phyloP scores from a whole-genome alignment of 2,329 filamentous ascomycete genomes.

The Fusarium globosum region DNA sequence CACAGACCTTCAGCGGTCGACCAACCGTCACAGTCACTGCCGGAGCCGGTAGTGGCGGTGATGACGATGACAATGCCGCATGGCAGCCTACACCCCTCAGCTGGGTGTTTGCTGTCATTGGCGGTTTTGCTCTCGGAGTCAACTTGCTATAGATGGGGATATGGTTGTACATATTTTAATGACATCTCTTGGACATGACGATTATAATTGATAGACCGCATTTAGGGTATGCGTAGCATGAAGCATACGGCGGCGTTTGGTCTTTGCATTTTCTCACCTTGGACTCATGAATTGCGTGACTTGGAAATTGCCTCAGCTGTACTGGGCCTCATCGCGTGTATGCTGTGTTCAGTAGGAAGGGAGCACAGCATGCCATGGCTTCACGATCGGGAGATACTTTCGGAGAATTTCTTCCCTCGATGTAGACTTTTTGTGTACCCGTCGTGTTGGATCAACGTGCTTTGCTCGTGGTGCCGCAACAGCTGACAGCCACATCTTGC shows the following conservation, averaged over 20 bases:
- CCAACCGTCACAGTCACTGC: conserved; percentile 39
- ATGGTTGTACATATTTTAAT: conserved; percentile 31
- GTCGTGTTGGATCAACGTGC: neutral
- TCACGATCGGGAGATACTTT: neutral
- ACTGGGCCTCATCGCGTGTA: neutral
- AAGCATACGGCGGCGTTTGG: conserved; percentile 34
- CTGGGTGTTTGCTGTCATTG: conserved; percentile 33
- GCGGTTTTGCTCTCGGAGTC: conserved; percentile 38
- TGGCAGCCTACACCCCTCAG: conserved; percentile 27
- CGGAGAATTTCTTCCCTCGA: neutral
- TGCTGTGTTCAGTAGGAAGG: neutral
- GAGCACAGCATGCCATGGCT: neutral
- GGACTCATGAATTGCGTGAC: neutral
- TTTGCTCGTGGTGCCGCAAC: neutral
- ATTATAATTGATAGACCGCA: conserved; percentile 29
- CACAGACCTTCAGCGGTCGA: conserved; percentile 37
- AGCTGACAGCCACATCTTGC: neutral
- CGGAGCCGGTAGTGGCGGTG: conserved; percentile 3
- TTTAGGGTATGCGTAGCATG: neutral
- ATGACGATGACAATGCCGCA: conserved; percentile 32
- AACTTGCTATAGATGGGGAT: conserved; percentile 39
- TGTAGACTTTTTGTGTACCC: neutral
- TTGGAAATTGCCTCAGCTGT: neutral
- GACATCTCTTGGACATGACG: conserved; percentile 23
- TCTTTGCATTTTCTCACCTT: neutral